A percentile compares a stretch with the other conserved stretches of the same genome.
Conservation (phyloP, 164 flowering plant species). For the Paratinospora sagittata region DNA sequence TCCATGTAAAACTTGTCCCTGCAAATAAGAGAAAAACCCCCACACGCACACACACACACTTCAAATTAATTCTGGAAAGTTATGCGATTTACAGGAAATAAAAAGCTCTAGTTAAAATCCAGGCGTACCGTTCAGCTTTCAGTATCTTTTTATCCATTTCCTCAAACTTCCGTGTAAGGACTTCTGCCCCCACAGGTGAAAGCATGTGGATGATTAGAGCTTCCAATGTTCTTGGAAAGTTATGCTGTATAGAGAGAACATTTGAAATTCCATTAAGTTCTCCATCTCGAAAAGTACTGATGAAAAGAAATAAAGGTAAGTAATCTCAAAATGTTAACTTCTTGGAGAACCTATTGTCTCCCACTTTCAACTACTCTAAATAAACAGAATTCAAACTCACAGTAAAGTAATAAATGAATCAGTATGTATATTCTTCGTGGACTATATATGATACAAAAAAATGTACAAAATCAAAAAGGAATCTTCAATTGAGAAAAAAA, state of each 20-base stretch:
- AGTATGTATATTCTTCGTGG: neutral
- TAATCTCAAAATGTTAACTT: neutral
- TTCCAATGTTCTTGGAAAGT: constrained; percentile 93
- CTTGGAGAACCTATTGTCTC: neutral
- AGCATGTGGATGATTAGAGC: constrained; percentile 75
- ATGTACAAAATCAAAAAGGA: neutral
- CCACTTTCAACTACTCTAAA: neutral
- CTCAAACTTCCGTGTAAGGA: constrained; percentile 85
- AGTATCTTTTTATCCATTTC: constrained; percentile 58
- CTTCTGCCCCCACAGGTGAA: constrained; percentile 87
- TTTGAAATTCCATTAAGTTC: neutral
- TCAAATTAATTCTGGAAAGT: neutral
- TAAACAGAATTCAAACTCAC: neutral
- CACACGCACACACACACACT: neutral
- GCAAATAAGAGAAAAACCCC: constrained; percentile 13
- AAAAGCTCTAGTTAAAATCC: neutral
- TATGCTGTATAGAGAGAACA: constrained; percentile 40
- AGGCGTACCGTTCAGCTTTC: constrained; percentile 56
- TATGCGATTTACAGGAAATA: constrained; percentile 1
- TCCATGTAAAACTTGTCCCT: constrained; percentile 73
- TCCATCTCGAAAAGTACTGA: neutral
- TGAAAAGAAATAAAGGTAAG: neutral
- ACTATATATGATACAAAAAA: neutral
- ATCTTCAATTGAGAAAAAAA: neutral
- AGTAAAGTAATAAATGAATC: neutral